Evolutionary conservation across 1,284 basidiomycete species (phyloP).

Genomic region (Ceratobasidium sp.): DNA sequence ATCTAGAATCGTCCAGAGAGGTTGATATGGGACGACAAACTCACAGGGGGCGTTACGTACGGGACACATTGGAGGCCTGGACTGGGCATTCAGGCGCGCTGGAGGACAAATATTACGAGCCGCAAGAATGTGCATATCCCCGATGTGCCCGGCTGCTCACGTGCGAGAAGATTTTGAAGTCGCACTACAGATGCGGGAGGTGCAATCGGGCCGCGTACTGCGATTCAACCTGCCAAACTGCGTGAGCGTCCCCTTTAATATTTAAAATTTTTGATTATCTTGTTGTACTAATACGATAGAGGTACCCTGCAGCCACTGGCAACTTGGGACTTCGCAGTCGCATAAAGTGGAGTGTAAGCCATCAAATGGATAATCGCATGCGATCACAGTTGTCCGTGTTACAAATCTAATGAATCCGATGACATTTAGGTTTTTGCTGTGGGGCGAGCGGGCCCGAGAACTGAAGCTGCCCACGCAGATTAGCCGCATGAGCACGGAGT

Average conservation of each 20-base stretch:
- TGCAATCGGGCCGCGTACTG: background rate
- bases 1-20: too few species aligned
- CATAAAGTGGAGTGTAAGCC: background rate
- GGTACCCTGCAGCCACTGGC: background rate
- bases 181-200: background rate
- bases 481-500: slow-evolving; percentile 21
- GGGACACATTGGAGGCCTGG: background rate
- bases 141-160: background rate
- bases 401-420: slow-evolving; percentile 69
- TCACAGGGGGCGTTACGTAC: too few species aligned
- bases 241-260: background rate
- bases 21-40: too few species aligned
- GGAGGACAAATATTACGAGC: background rate
- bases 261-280: too few species aligned
- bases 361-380: slow-evolving; percentile 51
- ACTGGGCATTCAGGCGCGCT: background rate
- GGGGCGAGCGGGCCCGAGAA: slow-evolving; percentile 73
- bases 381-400: slow-evolving; percentile 64
- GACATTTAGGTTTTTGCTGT: slow-evolving; percentile 53
- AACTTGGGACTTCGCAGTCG: background rate
- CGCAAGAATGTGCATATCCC: slow-evolving; percentile 9
- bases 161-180: background rate
- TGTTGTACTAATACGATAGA: background rate
- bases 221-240: background rate
- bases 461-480: slow-evolving; percentile 56